A percentile compares a stretch with the other conserved stretches of the same genome.
phyloP scores from a whole-genome alignment of 2,329 filamentous ascomycete genomes.

The Simplicillium sp. region DNA sequence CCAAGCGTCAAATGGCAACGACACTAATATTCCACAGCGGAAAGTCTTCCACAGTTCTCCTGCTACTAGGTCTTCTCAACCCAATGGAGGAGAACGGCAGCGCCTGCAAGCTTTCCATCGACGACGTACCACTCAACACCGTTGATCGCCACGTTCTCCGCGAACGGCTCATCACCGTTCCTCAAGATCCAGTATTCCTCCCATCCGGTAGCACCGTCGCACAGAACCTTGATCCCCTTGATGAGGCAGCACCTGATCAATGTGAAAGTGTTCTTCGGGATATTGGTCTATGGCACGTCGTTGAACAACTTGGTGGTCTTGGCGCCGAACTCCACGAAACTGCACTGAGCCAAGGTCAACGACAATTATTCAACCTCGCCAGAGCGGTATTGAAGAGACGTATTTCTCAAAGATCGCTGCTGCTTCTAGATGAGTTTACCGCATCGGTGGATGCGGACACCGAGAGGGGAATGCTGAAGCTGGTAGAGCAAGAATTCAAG shows the following conservation, averaged over 20 bases:
- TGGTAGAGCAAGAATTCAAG: conserved; percentile 28
- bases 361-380: conserved; percentile 50
- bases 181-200: conserved; percentile 38
- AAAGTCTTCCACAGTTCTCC: conserved; percentile 23
- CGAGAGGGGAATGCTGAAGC: conserved; percentile 29
- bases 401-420: conserved; percentile 16
- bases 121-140: conserved; percentile 21
- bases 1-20: not conserved
- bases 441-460: conserved; percentile 31
- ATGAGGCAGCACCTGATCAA: conserved; percentile 13
- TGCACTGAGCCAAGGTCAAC: conserved; percentile 43
- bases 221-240: conserved; percentile 26
- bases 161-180: conserved; percentile 31
- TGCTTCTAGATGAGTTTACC: conserved; percentile 34
- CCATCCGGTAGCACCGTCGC: conserved; percentile 24
- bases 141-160: conserved; percentile 29
- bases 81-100: conserved; percentile 9
- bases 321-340: conserved; percentile 27
- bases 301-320: conserved; percentile 16
- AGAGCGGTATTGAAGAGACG: conserved; percentile 36
- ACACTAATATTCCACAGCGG: conserved; percentile 13
- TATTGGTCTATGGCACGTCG: conserved; percentile 17
- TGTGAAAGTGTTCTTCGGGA: conserved; percentile 16
- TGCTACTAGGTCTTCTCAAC: conserved; percentile 23
- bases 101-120: conserved; percentile 17